These are phyloP conservation scores for Sporothrix luriei DNA, from an alignment of 2,329 filamentous ascomycete genomes.

Conservation along the genomic window DNA sequence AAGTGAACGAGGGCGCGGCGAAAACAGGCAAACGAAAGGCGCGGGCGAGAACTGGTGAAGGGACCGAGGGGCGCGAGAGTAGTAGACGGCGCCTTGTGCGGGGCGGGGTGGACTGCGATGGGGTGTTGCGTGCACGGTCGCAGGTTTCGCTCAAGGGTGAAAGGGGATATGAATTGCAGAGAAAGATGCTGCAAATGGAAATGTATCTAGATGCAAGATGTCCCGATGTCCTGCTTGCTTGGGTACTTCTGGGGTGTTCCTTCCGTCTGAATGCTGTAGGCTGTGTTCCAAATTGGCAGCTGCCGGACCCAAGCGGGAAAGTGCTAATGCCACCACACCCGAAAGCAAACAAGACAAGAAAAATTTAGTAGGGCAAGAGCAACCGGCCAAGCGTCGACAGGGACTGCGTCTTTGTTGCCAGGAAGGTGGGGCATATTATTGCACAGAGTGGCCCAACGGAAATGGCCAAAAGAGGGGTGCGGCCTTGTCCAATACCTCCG, in stretches of 20 bases:
- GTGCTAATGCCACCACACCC: constrained; percentile 17
- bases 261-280: constrained; percentile 17
- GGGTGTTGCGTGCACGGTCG: neutral
- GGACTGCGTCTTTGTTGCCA: constrained; percentile 31
- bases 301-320: constrained; percentile 22
- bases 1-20: constrained; percentile 17
- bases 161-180: neutral
- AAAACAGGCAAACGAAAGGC: constrained; percentile 9
- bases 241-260: neutral
- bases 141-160: neutral
- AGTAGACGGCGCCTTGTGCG: neutral
- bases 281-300: constrained; percentile 24
- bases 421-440: constrained; percentile 35
- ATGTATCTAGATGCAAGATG: neutral
- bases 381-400: constrained; percentile 19
- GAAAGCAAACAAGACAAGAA: constrained; percentile 24
- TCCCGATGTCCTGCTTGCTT: constrained; percentile 4
- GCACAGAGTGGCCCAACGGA: constrained; percentile 18
- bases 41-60: neutral
- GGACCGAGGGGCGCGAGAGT: constrained; percentile 10
- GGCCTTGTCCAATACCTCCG: constrained; percentile 19
- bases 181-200: neutral
- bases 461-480: constrained; percentile 14
- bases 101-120: neutral
- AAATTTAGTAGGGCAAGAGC: constrained; percentile 27